Percentiles rank a stretch among this genome's conserved stretches.
phyloP scores from a whole-genome alignment of 805 yeast genomes.

The Dipodascus geniculatus region DNA sequence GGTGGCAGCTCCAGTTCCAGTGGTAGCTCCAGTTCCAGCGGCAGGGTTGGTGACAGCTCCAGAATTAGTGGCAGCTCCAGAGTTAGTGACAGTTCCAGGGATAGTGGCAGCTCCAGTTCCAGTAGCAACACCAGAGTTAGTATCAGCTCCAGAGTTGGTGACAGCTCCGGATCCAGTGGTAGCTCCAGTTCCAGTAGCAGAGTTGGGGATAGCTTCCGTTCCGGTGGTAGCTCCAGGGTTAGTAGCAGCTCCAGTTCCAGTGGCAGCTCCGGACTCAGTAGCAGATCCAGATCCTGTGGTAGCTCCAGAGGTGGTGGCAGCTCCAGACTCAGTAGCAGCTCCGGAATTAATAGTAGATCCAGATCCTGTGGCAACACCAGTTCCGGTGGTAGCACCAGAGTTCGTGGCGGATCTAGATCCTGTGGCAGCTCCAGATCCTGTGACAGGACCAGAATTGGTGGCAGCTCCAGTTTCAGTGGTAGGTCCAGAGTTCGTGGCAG shows the following conservation, averaged over 20 bases:
- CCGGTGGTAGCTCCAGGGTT: no score
- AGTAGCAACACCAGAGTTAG: no score
- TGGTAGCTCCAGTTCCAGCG: not conserved
- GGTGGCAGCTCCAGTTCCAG: not conserved
- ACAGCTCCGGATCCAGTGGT: no score
- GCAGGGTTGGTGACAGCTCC: not conserved
- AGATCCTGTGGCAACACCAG: not conserved
- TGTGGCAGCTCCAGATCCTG: not conserved
- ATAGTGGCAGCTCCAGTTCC: not conserved
- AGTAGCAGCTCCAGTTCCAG: no score
- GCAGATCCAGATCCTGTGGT: not conserved
- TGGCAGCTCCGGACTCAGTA: not conserved
- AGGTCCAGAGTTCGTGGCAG: no score
- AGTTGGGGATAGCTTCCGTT: no score
- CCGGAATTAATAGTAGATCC: not conserved
- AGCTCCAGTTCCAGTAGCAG: no score
- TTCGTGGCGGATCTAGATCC: not conserved
- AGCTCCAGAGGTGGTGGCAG: not conserved
- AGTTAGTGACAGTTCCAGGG: not conserved
- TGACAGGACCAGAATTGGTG: not conserved
- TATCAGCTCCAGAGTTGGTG: no score
- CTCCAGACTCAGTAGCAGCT: not conserved
- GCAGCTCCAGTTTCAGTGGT: not conserved
- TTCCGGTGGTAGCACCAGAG: not conserved
- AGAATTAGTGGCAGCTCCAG: not conserved